A percentile compares a stretch with the other conserved stretches of the same genome.
Conservation (phyloP, 495 filamentous ascomycete genomes). For the Xylaria venustula region DNA sequence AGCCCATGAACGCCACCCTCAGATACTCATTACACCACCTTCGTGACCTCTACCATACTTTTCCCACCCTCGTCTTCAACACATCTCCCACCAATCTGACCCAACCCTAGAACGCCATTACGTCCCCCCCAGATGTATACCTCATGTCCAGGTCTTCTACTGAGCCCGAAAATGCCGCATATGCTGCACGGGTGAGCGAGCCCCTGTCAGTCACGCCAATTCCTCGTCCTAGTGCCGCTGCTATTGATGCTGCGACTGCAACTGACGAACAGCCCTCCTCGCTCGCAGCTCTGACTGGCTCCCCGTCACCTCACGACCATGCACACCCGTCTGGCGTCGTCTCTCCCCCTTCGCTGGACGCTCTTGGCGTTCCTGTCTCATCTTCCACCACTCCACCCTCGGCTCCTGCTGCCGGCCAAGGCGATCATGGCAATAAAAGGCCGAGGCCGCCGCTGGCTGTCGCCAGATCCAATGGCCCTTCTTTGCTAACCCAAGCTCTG, state of each 20-base stretch:
- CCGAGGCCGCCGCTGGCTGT: constrained; percentile 38
- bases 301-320: constrained; percentile 25
- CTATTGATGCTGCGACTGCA: constrained; percentile 21
- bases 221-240: constrained; percentile 25
- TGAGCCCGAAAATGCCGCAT: constrained; percentile 49
- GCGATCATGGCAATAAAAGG: constrained; percentile 46
- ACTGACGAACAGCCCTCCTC: constrained; percentile 27
- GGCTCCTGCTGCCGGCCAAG: constrained; percentile 28
- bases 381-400: constrained; percentile 24
- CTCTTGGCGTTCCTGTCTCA: constrained; percentile 22
- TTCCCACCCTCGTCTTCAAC: constrained; percentile 10
- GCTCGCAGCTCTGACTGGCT: constrained; percentile 24
- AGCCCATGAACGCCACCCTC: constrained; percentile 15
- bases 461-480: constrained; percentile 44
- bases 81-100: constrained; percentile 5
- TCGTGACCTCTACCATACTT: constrained; percentile 3
- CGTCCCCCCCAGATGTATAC: constrained; percentile 45
- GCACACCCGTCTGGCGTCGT: constrained; percentile 22
- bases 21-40: constrained; percentile 3
- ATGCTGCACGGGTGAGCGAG: constrained; percentile 46
- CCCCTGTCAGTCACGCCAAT: constrained; percentile 17
- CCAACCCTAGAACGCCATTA: constrained; percentile 21
- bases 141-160: constrained; percentile 49
- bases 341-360: constrained; percentile 18
- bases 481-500: constrained; percentile 51